Evolutionary conservation across 768 basidiomycete genomes (phyloP).

Genomic region (Tulasnella sp.): DNA sequence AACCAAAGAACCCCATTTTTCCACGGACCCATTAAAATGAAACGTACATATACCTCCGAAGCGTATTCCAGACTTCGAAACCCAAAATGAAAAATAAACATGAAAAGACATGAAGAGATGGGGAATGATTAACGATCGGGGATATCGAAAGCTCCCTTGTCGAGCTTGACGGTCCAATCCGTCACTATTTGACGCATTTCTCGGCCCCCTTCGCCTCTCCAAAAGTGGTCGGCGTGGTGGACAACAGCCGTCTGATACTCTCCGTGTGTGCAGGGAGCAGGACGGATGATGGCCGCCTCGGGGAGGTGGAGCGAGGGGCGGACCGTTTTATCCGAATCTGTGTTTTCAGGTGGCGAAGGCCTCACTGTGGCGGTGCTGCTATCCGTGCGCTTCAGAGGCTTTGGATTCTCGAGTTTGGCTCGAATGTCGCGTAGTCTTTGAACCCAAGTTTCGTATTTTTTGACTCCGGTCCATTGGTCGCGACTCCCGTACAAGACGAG

Average conservation of each 20-base stretch:
- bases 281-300: slow-evolving; percentile 19
- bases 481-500: too few species aligned
- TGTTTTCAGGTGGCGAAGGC: not conserved
- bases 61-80: too few species aligned
- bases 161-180: slow-evolving; percentile 18
- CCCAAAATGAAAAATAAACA: too few species aligned
- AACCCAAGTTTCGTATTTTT: slow-evolving; percentile 46
- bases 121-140: slow-evolving; percentile 1
- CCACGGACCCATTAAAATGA: too few species aligned
- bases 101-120: too few species aligned
- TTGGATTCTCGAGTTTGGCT: not conserved
- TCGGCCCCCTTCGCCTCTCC: slow-evolving; percentile 28
- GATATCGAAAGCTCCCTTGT: not conserved
- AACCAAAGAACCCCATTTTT: too few species aligned
- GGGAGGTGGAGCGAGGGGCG: not conserved
- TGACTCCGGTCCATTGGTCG: slow-evolving; percentile 51
- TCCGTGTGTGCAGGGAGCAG: slow-evolving; percentile 26
- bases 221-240: slow-evolving; percentile 51
- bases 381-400: not conserved
- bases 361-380: not conserved
- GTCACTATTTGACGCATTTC: slow-evolving; percentile 15
- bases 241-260: slow-evolving; percentile 31
- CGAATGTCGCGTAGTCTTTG: not conserved
- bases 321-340: not conserved
- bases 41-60: too few species aligned